Base-by-base conservation (phyloP, 495 filamentous ascomycete species). In the Neurospora sp. region DNA sequence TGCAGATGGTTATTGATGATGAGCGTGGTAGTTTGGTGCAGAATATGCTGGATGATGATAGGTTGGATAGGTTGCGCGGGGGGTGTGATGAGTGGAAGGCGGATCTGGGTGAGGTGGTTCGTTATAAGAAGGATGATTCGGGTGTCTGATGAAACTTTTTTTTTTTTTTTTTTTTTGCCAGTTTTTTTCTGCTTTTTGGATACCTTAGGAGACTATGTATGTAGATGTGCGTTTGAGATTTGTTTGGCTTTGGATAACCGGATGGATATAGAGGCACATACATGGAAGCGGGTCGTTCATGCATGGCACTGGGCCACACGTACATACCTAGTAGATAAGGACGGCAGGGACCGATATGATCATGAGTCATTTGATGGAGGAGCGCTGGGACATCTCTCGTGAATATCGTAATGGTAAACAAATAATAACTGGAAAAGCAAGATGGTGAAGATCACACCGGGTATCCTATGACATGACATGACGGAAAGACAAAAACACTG, bases 1-100 rank as follows among this genome's bases (percentile, higher is more conserved):
- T 87, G 69, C 80, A 84, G 74, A 84, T 87, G 37, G 72, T 88
- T 14, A 5, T 61, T 0, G 53, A 61, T 35, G 53, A 61, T 0
- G 53, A 27, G 6, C 1, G 18, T 0, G 12, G 53, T 1, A 1
- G 27, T 27, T 27, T 61, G 53, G 27, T 35, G 5, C 2, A 10
- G 53, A 6, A 27, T 3, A 16, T 61, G 53, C 1, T 61, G 0
- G 27, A 3, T 0, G 27, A 16, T 12, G 53, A 18, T 2, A 61
- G 8, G 27, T 1, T 31, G 53, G 5, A 35, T 1, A 18, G 7
- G 7, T 61, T 61, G 14, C 5, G 7, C 0, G 2, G 11, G 1
- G 53, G 53, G 0, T 61, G 53, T 35, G 53, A 61, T 3, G 4
- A 35, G 27, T 61, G 53, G 53, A 18, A 35, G 53, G 27, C 12